These are phyloP conservation scores for Scutellaria minor DNA, from an alignment of 257 asterid genomes.

Conservation along the genomic window DNA sequence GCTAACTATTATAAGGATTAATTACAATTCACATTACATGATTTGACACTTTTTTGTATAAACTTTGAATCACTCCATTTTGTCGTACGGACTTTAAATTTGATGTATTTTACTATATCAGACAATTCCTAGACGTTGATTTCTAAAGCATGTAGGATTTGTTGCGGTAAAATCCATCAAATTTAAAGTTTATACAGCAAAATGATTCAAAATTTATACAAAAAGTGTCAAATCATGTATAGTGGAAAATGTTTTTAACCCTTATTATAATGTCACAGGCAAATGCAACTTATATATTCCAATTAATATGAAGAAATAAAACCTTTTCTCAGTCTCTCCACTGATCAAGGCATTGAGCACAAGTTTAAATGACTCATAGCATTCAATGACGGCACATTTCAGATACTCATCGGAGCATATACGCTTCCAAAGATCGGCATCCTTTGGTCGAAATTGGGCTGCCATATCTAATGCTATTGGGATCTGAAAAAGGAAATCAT, in stretches of 20 bases:
- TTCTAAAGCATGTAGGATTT: too few species aligned
- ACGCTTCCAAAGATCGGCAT: constrained; percentile 85
- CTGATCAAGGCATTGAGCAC: constrained; percentile 62
- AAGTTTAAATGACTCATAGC: constrained; percentile 81
- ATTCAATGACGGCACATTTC: constrained; percentile 83
- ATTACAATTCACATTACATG: too few species aligned
- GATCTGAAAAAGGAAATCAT: constrained; percentile 56
- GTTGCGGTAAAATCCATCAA: too few species aligned
- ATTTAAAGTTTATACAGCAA: too few species aligned
- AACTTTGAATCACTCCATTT: too few species aligned
- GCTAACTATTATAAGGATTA: not conserved
- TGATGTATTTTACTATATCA: too few species aligned
- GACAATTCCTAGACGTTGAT: too few species aligned
- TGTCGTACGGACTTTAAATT: too few species aligned
- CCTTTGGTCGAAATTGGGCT: constrained; percentile 73
- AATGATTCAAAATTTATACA: too few species aligned
- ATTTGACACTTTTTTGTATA: too few species aligned
- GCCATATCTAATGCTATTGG: constrained; percentile 89
- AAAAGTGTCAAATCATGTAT: too few species aligned
- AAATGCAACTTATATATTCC: constrained; percentile 26
- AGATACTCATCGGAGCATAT: constrained; percentile 77
- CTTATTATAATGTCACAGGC: constrained; percentile 4
- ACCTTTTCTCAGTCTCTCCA: constrained; percentile 86
- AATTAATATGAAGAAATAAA: constrained; percentile 31
- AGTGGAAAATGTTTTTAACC: too few species aligned